Evolutionary conservation across 2,329 filamentous ascomycete genomes (phyloP).

Genomic region (Aspergillus pseudoglaucus): DNA sequence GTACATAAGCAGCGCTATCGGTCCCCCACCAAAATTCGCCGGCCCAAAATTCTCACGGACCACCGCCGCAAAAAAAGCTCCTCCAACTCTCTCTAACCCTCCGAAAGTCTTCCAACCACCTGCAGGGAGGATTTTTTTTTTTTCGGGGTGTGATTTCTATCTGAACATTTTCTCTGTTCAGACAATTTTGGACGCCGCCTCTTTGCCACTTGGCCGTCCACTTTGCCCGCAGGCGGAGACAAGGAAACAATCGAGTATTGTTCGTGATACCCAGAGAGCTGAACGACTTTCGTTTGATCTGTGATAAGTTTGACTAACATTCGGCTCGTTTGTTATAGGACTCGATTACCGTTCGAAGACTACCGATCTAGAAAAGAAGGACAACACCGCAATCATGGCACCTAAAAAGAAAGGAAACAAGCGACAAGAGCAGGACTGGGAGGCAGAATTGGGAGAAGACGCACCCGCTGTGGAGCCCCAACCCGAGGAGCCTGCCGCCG

Average conservation of each 20-base stretch:
- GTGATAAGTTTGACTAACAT: neutral
- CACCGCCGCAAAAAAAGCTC: neutral
- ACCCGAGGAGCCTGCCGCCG: conserved; percentile 42
- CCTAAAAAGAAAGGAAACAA: conserved; percentile 95
- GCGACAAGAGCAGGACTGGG: conserved; percentile 85
- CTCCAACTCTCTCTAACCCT: neutral
- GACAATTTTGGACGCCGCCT: neutral
- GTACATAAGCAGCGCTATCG: neutral
- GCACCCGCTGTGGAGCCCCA: conserved; percentile 46
- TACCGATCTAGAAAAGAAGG: neutral
- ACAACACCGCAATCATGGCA: conserved; percentile 55
- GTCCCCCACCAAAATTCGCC: conserved; percentile 14
- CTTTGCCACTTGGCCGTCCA: neutral
- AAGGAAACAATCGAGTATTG: neutral
- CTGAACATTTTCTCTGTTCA: neutral
- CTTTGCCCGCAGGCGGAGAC: neutral
- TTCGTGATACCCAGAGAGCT: conserved; percentile 7
- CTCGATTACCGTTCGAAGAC: neutral
- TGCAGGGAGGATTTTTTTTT: neutral
- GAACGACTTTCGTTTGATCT: neutral
- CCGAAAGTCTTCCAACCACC: neutral
- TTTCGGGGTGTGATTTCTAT: neutral
- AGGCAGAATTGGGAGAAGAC: conserved; percentile 79
- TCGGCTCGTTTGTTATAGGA: neutral
- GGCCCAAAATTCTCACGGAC: conserved; percentile 17